Percentiles rank a stretch among this genome's conserved stretches.
Evolutionary conservation across 164 flowering plant species (phyloP).

Genomic region (Aristolochia californica): DNA sequence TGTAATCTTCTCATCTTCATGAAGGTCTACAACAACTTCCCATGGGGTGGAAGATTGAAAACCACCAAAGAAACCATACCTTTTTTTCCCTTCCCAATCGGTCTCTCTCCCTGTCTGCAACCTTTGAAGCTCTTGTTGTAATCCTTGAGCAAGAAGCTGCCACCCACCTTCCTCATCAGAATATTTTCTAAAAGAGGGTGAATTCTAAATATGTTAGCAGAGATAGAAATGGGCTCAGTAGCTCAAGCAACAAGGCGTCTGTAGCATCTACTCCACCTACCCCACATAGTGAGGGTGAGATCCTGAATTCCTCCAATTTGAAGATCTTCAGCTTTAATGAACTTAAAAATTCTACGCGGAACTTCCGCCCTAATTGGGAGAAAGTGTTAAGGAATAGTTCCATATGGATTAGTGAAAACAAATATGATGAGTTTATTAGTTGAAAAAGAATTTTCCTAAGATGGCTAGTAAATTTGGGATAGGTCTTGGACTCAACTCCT

Average conservation of each 20-base stretch:
- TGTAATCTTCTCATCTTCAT: conserved; percentile 4
- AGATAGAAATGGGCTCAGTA: conserved; percentile 4
- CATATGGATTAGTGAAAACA: too few species aligned
- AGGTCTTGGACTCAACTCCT: too few species aligned
- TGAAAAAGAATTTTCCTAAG: too few species aligned
- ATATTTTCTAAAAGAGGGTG: background rate
- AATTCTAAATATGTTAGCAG: conserved; percentile 2
- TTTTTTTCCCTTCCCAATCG: background rate
- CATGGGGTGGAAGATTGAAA: background rate
- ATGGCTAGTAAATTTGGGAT: too few species aligned
- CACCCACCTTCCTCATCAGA: background rate
- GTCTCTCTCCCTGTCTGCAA: background rate
- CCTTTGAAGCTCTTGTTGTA: too few species aligned
- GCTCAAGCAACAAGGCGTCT: conserved; percentile 10
- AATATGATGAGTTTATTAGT: too few species aligned
- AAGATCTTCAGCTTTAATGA: conserved; percentile 55
- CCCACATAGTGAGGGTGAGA: conserved; percentile 49
- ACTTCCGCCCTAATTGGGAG: conserved; percentile 87
- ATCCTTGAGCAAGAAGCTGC: background rate
- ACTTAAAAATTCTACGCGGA: conserved; percentile 60
- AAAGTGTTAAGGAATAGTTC: too few species aligned
- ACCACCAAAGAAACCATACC: background rate
- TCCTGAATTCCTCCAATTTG: conserved; percentile 48
- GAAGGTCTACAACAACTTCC: background rate
- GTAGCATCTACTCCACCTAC: conserved; percentile 8